Percentiles rank a stretch among this genome's conserved stretches.
phyloP scores from a whole-genome alignment of 495 filamentous ascomycete genomes.

The Talaromyces proteolyticus region DNA sequence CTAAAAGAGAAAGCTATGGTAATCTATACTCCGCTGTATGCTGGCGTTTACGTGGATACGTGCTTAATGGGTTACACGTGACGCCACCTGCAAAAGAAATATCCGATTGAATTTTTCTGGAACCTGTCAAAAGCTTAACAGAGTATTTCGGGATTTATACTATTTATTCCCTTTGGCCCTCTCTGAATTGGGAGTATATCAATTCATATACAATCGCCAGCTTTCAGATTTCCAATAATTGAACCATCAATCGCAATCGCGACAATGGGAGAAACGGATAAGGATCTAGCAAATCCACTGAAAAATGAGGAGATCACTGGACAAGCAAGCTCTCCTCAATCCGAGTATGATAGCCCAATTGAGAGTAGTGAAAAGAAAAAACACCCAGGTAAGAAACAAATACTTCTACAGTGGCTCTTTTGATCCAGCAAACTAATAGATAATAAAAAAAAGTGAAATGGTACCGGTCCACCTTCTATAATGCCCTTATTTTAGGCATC shows the following conservation, averaged over 20 bases:
- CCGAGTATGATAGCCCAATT: background rate
- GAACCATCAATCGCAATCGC: background rate
- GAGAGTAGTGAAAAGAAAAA: background rate
- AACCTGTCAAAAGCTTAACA: background rate
- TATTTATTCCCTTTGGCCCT: conserved; percentile 3
- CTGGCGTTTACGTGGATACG: no score
- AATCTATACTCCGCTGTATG: no score
- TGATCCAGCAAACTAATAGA: background rate
- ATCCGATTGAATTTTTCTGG: background rate
- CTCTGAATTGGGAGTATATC: no score
- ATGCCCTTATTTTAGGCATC: conserved; percentile 56
- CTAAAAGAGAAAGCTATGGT: background rate
- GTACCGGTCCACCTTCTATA: conserved; percentile 59
- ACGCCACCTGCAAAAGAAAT: conserved; percentile 12
- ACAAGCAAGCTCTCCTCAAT: background rate
- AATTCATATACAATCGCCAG: no score
- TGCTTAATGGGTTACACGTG: conserved; percentile 14
- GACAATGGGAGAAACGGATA: conserved; percentile 15
- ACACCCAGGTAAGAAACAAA: conserved; percentile 17
- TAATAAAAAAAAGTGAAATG: conserved; percentile 46
- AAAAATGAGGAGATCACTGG: conserved; percentile 17
- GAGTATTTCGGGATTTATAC: conserved; percentile 1
- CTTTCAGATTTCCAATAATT: background rate
- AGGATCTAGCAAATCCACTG: conserved; percentile 7
- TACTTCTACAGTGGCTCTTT: background rate